Evolutionary conservation across 345 rosid genomes (phyloP), one percentile per base, ranked within the genome.

Genomic region (Citrus cavaleriei): DNA sequence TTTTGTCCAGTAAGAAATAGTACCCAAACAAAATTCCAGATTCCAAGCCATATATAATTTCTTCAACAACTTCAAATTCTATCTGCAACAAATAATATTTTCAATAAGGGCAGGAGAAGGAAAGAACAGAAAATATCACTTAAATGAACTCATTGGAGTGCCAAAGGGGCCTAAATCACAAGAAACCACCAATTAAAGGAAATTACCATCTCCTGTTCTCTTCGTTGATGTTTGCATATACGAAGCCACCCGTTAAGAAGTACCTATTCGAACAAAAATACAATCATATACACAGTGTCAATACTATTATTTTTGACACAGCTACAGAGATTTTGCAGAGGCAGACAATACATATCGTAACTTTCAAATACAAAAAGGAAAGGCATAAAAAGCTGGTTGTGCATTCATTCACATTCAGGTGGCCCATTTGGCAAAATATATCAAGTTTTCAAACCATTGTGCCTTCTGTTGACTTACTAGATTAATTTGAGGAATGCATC

Each of bases 21-120:
- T 91, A 96, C 99, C 99, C 99, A 79, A 96, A 96, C 78, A 96
- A 81, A 79, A 94, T 84, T 78, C 99, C 99, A 77, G 98, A 96
- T 86, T 96, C 98, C 90, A 94, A 81, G 79, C 99, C 98, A 78
- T 89, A 94, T 76, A 96, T 96, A 70, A 96, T 96, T 86, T 96
- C 99, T 87, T 96, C 99, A 85, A 93, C 94, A 66, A 96, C 98
- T 88, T 96, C 99, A 89, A 87, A 91, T 75, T 91, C 97, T 87
- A 86, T 81, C 99, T 94, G 89, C 84, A 84, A 63, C 67, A 71
- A 68, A 87, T 70, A 80, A 78, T 8, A 62, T 65, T 61, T 38
- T 59, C 49, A 81, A 21, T 16, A 58, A 78, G 57, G 7, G 27
- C 58, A 2, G 24, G 65, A 54, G 34, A 70, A 2, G 70, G 24